These are phyloP conservation scores for Litsea cubeba DNA, from an alignment of 164 flowering plant genomes.

Conservation along the genomic window DNA sequence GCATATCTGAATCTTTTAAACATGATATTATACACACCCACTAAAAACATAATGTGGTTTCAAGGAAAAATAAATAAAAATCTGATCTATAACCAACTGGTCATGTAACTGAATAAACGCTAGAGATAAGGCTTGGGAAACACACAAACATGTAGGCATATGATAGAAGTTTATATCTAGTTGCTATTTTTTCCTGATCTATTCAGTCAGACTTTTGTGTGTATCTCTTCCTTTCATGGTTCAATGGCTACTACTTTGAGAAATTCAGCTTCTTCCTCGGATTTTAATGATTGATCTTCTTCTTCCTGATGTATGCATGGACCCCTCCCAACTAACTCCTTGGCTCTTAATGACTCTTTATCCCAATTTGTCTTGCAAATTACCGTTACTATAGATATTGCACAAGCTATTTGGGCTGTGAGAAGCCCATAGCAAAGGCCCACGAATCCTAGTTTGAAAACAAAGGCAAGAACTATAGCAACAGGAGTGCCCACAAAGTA, in stretches of 20 bases:
- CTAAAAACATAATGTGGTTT: background rate
- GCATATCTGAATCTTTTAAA: background rate
- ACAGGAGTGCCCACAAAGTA: constrained; percentile 86
- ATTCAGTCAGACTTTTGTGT: constrained; percentile 1
- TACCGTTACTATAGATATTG: constrained; percentile 48
- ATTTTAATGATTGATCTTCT: constrained; percentile 21
- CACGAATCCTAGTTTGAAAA: constrained; percentile 45
- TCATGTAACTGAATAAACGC: background rate
- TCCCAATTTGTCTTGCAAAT: constrained; percentile 77
- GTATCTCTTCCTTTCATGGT: constrained; percentile 7
- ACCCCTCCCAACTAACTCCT: constrained; percentile 41
- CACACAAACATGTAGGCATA: background rate
- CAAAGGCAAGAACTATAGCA: constrained; percentile 54
- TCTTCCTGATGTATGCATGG: constrained; percentile 15
- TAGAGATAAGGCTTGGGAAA: constrained; percentile 5
- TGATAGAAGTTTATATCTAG: background rate
- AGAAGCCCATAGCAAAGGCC: constrained; percentile 92
- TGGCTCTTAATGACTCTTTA: constrained; percentile 56
- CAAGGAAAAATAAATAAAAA: background rate
- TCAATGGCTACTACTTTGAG: constrained; percentile 16
- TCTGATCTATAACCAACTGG: background rate
- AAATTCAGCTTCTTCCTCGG: constrained; percentile 29
- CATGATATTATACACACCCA: background rate
- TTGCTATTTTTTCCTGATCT: background rate
- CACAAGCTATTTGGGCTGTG: constrained; percentile 78